A percentile compares a stretch with the other conserved stretches of the same genome.
Evolutionary conservation across 768 basidiomycete species (phyloP).

Genomic region (Leccinum fibrillosum): DNA sequence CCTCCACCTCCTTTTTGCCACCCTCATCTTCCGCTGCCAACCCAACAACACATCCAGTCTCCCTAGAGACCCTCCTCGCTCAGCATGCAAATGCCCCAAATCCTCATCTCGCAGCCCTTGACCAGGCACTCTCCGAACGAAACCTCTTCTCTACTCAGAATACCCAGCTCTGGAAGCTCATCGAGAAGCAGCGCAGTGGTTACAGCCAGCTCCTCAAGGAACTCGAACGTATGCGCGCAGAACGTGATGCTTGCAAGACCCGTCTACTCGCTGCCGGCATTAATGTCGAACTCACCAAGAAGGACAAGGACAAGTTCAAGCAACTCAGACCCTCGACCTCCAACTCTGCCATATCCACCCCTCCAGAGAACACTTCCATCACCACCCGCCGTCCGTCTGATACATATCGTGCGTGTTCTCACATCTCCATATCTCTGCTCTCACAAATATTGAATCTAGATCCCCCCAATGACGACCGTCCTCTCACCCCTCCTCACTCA

Average conservation of each 20-base stretch:
- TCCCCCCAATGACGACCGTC: conserved; percentile 21
- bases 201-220: conserved; percentile 81
- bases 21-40: conserved; percentile 25
- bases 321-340: conserved; percentile 21
- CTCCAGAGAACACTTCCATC: conserved; percentile 11
- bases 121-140: conserved; percentile 74
- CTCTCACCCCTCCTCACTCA: conserved; percentile 15
- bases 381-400: neutral
- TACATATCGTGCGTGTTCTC: neutral
- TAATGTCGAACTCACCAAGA: conserved; percentile 39
- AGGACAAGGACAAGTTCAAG: conserved; percentile 23
- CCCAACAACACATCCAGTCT: conserved; percentile 34
- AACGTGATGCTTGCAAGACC: conserved; percentile 64
- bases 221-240: conserved; percentile 76
- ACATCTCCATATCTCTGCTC: neutral
- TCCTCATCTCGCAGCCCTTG: conserved; percentile 61
- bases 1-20: conserved; percentile 25
- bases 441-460: neutral
- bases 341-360: conserved; percentile 25
- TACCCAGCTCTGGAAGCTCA: conserved; percentile 89
- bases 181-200: conserved; percentile 87
- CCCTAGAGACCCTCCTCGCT: conserved; percentile 53
- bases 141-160: conserved; percentile 82
- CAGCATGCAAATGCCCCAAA: conserved; percentile 51
- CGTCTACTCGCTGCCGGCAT: conserved; percentile 30